Evolutionary conservation across 495 filamentous ascomycete genomes (phyloP).

Genomic region (Annulohypoxylon stygium): DNA sequence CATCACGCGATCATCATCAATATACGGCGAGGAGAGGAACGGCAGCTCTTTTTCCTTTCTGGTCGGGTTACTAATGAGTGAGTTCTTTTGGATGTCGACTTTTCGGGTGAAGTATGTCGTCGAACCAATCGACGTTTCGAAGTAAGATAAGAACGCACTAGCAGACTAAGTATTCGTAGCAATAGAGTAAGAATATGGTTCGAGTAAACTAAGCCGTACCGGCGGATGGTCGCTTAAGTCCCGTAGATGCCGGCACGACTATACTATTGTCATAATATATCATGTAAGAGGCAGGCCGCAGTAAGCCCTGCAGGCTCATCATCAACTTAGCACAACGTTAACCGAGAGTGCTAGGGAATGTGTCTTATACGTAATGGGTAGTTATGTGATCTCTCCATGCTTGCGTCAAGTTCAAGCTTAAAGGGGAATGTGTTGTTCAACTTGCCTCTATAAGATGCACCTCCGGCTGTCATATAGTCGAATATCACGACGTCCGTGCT

Average conservation of each 20-base stretch:
- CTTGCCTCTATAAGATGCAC: constrained; percentile 41
- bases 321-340: constrained; percentile 11
- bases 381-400: constrained; percentile 28
- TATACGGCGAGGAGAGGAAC: background rate
- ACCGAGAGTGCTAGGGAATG: constrained; percentile 6
- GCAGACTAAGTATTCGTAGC: constrained; percentile 1
- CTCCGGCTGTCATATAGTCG: constrained; percentile 27
- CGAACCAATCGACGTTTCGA: constrained; percentile 24
- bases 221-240: background rate
- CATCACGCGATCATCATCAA: constrained; percentile 38
- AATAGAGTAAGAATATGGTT: constrained; percentile 21
- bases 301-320: constrained; percentile 17
- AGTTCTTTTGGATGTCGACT: constrained; percentile 6
- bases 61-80: constrained; percentile 28
- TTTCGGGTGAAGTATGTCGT: constrained; percentile 12
- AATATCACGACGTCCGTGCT: constrained; percentile 31
- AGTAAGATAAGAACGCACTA: constrained; percentile 2
- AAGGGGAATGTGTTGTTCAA: constrained; percentile 47
- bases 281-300: constrained; percentile 20
- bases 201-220: background rate
- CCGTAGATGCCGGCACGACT: constrained; percentile 11
- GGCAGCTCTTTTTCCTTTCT: constrained; percentile 21
- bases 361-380: constrained; percentile 18
- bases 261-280: constrained; percentile 15
- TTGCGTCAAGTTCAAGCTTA: constrained; percentile 31